These are phyloP conservation scores for Strigomonas culicis DNA, from an alignment of 208 protist species.

Conservation along the genomic window DNA sequence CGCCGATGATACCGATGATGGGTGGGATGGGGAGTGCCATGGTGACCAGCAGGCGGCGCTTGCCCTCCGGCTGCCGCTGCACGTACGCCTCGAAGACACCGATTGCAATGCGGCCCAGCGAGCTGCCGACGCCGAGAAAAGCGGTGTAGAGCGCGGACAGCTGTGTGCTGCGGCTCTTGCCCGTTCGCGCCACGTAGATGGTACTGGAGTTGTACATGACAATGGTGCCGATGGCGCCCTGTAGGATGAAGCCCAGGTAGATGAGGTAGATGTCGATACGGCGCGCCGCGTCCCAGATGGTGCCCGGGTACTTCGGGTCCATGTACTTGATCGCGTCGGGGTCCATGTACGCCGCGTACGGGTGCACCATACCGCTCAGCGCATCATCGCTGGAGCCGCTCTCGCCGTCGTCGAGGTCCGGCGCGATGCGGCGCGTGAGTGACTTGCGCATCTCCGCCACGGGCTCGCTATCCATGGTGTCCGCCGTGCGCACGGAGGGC, in stretches of 20 bases:
- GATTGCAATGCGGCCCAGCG: conserved; percentile 46
- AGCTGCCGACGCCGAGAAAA: conserved; percentile 60
- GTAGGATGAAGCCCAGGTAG: conserved; percentile 42
- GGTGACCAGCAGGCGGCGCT: conserved; percentile 46
- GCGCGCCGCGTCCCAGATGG: conserved; percentile 33
- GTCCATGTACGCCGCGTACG: conserved; percentile 3
- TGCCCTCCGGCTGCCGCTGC: conserved; percentile 41
- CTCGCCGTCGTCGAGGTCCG: background rate
- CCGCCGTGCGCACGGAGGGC: background rate
- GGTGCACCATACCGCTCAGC: background rate
- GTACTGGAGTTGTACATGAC: conserved; percentile 70
- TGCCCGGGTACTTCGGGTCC: conserved; percentile 47
- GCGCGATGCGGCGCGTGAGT: background rate
- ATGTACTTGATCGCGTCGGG: conserved; percentile 3
- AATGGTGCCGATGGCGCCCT: conserved; percentile 45
- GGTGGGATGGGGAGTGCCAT: conserved; percentile 51
- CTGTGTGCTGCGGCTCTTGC: conserved; percentile 24
- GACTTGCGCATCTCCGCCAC: background rate
- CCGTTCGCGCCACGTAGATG: conserved; percentile 51
- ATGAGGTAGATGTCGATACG: conserved; percentile 49
- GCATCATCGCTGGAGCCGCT: background rate
- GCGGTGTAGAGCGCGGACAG: conserved; percentile 58
- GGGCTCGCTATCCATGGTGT: background rate
- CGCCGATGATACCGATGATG: conserved; percentile 31
- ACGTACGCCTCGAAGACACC: conserved; percentile 67